Evolutionary conservation across 148 eudicot genomes (phyloP).

Genomic region (Cornus suecica): DNA sequence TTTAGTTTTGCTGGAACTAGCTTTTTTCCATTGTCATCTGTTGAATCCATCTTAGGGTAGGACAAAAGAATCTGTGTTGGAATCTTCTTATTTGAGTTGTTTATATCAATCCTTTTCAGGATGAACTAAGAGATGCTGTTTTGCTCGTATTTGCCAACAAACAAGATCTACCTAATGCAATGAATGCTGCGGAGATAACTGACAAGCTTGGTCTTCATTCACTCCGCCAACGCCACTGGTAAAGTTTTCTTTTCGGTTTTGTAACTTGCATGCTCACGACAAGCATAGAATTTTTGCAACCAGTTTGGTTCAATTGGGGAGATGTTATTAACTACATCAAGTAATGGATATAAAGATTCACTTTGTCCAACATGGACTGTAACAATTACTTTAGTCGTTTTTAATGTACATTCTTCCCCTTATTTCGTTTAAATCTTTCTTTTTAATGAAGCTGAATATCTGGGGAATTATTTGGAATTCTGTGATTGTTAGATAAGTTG

Average conservation of each 20-base stretch:
- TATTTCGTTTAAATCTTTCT: no score
- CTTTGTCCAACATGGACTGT: not conserved
- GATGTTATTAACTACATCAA: no score
- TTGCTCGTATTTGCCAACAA: constrained; percentile 58
- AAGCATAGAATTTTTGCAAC: not conserved
- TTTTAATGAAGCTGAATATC: no score
- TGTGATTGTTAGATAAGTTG: not conserved
- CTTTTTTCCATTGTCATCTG: not conserved
- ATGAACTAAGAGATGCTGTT: constrained; percentile 56
- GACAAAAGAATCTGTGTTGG: not conserved
- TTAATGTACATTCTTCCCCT: not conserved
- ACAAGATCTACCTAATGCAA: constrained; percentile 55
- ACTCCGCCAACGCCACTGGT: constrained; percentile 65
- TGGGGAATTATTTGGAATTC: not conserved
- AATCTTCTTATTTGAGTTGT: not conserved
- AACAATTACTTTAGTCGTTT: no score
- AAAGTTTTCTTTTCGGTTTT: constrained; percentile 3
- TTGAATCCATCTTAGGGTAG: not conserved
- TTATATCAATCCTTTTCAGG: constrained; percentile 23
- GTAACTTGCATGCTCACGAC: not conserved
- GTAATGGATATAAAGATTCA: no score
- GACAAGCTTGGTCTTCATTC: constrained; percentile 60
- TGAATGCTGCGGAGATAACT: constrained; percentile 49
- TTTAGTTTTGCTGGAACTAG: not conserved
- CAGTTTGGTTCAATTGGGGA: not conserved